These are phyloP conservation scores for Hypoxylon rickii DNA, from an alignment of 495 filamentous ascomycete species.

Conservation along the genomic window DNA sequence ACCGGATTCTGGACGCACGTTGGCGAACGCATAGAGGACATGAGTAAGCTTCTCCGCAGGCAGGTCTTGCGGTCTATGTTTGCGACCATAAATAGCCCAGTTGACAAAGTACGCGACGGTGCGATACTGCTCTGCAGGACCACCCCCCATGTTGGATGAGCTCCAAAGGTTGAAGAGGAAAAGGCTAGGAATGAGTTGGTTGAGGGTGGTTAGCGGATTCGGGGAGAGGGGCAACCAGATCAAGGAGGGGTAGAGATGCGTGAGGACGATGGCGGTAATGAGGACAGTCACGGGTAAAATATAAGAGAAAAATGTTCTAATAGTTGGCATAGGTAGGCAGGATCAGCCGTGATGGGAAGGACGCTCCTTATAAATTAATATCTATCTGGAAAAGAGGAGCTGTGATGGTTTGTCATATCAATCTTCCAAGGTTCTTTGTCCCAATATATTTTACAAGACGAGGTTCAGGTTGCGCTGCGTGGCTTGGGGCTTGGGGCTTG, in stretches of 20 bases:
- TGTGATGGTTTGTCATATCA: not conserved
- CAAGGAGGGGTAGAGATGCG: conserved; percentile 15
- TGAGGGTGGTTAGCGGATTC: not conserved
- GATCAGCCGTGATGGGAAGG: too few species aligned
- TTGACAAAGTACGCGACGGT: conserved; percentile 87
- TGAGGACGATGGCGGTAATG: conserved; percentile 9
- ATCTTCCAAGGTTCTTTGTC: not conserved
- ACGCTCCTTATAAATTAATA: conserved; percentile 6
- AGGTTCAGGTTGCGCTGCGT: conserved; percentile 9
- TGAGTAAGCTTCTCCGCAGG: conserved; percentile 88
- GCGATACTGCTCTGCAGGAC: conserved; percentile 56
- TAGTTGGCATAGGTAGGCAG: conserved; percentile 13
- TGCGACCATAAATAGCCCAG: conserved; percentile 93
- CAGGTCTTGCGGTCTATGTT: conserved; percentile 84
- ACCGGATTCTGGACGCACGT: conserved; percentile 65
- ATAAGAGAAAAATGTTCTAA: conserved; percentile 11
- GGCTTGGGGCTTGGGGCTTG: conserved; percentile 6
- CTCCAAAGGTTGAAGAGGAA: not conserved
- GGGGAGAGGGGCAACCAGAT: not conserved
- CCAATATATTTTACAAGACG: not conserved
- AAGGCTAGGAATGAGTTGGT: conserved; percentile 5
- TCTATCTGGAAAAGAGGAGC: not conserved
- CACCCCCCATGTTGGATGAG: conserved; percentile 48
- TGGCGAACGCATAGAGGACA: conserved; percentile 72
- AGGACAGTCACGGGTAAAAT: conserved; percentile 16